Evolutionary conservation across 768 basidiomycete species (phyloP).

Genomic region (Auriscalpium vulgare): DNA sequence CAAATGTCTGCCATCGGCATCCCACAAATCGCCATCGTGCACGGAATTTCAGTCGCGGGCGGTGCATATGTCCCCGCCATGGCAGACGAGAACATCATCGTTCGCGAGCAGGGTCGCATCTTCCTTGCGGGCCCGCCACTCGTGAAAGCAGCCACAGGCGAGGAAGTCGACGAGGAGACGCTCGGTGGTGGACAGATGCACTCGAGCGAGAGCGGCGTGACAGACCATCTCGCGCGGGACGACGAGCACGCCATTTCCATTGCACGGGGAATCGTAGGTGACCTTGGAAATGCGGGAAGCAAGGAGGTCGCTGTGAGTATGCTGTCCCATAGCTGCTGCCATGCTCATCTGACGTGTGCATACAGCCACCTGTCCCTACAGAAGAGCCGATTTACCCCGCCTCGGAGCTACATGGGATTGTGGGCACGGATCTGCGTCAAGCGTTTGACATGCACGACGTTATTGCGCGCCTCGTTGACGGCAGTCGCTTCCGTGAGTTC

Average conservation of each 20-base stretch:
- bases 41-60: slow-evolving; percentile 91
- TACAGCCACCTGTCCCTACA: slow-evolving; percentile 46
- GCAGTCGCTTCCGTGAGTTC: slow-evolving; percentile 88
- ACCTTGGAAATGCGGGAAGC: slow-evolving; percentile 60
- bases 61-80: slow-evolving; percentile 95
- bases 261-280: slow-evolving; percentile 69
- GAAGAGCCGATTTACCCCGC: slow-evolving; percentile 76
- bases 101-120: slow-evolving; percentile 85
- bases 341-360: not conserved
- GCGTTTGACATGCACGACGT: slow-evolving; percentile 92
- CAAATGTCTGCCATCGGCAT: slow-evolving; percentile 91
- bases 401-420: slow-evolving; percentile 82
- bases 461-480: slow-evolving; percentile 86
- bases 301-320: slow-evolving; percentile 39
- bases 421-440: slow-evolving; percentile 83
- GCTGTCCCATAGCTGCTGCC: slow-evolving; percentile 5
- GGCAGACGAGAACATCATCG: slow-evolving; percentile 91
- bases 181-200: slow-evolving; percentile 90
- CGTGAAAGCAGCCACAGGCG: slow-evolving; percentile 91
- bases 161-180: slow-evolving; percentile 87
- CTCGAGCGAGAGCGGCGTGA: slow-evolving; percentile 84
- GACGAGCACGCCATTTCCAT: slow-evolving; percentile 82
- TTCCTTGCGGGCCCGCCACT: slow-evolving; percentile 93
- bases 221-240: slow-evolving; percentile 78
- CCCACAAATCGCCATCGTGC: slow-evolving; percentile 88